Percentiles rank a stretch among this genome's conserved stretches.
These are phyloP conservation scores for Mucor sp. DNA, from an alignment of 371 early-diverging fungal genomes.

Conservation along the genomic window DNA sequence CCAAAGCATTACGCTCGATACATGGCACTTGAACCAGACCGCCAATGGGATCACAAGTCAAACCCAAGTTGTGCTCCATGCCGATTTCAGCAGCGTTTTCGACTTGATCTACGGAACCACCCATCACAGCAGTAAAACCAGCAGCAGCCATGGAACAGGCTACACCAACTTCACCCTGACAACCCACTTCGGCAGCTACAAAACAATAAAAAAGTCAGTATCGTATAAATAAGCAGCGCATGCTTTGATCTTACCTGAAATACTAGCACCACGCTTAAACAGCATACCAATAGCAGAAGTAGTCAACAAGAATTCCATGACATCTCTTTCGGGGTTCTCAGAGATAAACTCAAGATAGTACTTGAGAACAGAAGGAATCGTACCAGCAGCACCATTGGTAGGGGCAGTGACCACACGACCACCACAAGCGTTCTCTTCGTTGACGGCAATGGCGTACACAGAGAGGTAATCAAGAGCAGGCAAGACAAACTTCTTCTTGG, in stretches of 20 bases:
- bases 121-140: constrained; percentile 95
- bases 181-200: constrained; percentile 92
- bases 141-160: constrained; percentile 97
- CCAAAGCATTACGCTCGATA: constrained; percentile 94
- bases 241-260: constrained; percentile 48
- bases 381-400: constrained; percentile 92
- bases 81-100: constrained; percentile 97
- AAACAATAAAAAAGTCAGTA: not conserved
- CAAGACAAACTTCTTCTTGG: constrained; percentile 48
- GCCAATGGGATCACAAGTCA: constrained; percentile 93
- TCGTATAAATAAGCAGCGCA: not conserved
- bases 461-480: constrained; percentile 92
- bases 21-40: constrained; percentile 97
- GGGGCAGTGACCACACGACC: constrained; percentile 94
- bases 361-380: constrained; percentile 93
- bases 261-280: constrained; percentile 93
- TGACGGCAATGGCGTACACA: constrained; percentile 95
- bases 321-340: constrained; percentile 83
- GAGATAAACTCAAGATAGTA: constrained; percentile 94
- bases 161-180: constrained; percentile 89
- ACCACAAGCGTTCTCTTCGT: constrained; percentile 97
- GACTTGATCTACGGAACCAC: constrained; percentile 86
- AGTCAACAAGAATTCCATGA: constrained; percentile 90
- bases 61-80: constrained; percentile 94
- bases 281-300: constrained; percentile 96